These are phyloP conservation scores for Prototheca wickerhamii DNA, from an alignment of 163 green algal genomes.

Conservation along the genomic window DNA sequence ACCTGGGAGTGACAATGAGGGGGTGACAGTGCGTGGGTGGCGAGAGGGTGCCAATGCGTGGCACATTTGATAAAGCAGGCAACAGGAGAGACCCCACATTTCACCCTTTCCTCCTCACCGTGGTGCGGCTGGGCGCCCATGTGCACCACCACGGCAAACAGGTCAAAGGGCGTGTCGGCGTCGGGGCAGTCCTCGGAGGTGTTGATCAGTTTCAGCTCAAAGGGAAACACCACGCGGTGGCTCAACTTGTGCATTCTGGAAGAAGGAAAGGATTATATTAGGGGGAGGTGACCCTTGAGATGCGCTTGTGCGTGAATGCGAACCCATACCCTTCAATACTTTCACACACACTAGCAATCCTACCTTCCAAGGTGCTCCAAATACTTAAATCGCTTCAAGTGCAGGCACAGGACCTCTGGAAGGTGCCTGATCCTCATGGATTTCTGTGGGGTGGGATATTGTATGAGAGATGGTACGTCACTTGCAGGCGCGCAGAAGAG, in stretches of 20 bases:
- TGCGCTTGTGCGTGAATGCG: not conserved
- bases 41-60: too few relatives aligned
- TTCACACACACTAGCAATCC: not conserved
- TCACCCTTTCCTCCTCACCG: conserved; percentile 36
- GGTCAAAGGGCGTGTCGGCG: conserved; percentile 62
- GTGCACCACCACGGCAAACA: conserved; percentile 96
- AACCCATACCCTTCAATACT: not conserved
- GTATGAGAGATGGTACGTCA: too few relatives aligned
- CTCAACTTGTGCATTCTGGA: conserved; percentile 81
- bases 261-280: not conserved
- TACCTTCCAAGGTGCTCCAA: conserved; percentile 66
- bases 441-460: conserved; percentile 52
- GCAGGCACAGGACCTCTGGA: conserved; percentile 83
- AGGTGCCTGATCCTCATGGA: conserved; percentile 62
- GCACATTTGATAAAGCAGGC: too few relatives aligned
- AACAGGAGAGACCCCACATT: not conserved
- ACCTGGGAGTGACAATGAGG: conserved; percentile 33
- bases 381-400: conserved; percentile 99
- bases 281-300: too few relatives aligned
- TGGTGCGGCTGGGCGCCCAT: conserved; percentile 90
- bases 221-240: conserved; percentile 95
- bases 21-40: not conserved
- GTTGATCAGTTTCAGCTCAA: conserved; percentile 90
- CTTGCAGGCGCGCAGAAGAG: too few relatives aligned
- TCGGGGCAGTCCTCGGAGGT: conserved; percentile 53